phyloP scores from a whole-genome alignment of 345 rosid species.

The Moringa oleifera region DNA sequence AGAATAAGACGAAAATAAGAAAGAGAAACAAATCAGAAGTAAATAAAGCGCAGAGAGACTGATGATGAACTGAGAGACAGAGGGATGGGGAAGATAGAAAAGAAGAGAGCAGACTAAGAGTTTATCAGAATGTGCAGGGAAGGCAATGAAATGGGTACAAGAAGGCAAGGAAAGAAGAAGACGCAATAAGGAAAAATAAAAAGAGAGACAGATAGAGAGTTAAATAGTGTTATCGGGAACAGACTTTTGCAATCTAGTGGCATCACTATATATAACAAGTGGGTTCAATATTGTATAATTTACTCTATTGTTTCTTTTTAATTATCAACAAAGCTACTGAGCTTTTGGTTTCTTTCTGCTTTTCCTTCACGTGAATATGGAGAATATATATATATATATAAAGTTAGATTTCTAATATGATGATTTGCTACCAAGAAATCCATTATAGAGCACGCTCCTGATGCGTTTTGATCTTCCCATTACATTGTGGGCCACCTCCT shows the following conservation, averaged over 20 bases:
- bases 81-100: constrained; percentile 37
- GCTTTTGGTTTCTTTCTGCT: no score
- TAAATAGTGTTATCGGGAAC: constrained; percentile 32
- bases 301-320: no score
- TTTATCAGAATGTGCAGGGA: constrained; percentile 43
- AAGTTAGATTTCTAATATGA: no score
- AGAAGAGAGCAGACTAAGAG: constrained; percentile 27
- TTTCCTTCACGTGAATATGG: no score
- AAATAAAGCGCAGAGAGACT: constrained; percentile 11
- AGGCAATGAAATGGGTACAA: constrained; percentile 7
- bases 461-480: no score
- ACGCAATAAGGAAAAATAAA: not conserved
- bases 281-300: no score
- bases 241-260: constrained; percentile 12
- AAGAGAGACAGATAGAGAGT: not conserved
- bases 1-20: no score
- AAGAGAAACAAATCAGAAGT: not conserved
- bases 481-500: no score
- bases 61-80: constrained; percentile 20
- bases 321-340: no score
- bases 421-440: no score
- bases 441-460: no score
- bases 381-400: no score
- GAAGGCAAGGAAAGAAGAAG: constrained; percentile 16
- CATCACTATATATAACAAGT: constrained; percentile 19